phyloP scores from a whole-genome alignment of 768 basidiomycete species.

The Hebeloma cylindrosporum region DNA sequence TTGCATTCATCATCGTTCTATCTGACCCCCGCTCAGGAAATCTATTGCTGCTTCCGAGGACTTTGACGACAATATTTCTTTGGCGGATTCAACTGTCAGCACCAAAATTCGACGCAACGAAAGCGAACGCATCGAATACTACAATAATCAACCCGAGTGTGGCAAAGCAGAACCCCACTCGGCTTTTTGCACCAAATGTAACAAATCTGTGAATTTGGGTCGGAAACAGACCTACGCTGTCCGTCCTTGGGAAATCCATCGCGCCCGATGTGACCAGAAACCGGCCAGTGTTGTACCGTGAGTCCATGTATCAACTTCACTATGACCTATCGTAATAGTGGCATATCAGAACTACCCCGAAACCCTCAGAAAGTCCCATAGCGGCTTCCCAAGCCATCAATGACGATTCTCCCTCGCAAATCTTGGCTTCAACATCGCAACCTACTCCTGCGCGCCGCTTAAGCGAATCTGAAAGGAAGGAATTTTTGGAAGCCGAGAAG shows the following conservation, averaged over 20 bases:
- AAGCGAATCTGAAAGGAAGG: slow-evolving; percentile 46
- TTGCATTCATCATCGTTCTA: too few species aligned
- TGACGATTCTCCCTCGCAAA: slow-evolving; percentile 8
- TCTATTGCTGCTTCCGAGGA: slow-evolving; percentile 37
- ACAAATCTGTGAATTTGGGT: slow-evolving; percentile 56
- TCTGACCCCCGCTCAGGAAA: slow-evolving; percentile 17
- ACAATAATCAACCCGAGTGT: slow-evolving; percentile 61
- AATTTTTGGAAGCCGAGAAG: slow-evolving; percentile 53
- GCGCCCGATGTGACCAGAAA: slow-evolving; percentile 50
- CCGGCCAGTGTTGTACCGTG: slow-evolving; percentile 24
- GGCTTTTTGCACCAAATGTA: slow-evolving; percentile 59
- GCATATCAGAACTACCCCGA: slow-evolving; percentile 25
- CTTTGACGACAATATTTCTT: slow-evolving; percentile 49
- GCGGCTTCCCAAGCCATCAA: slow-evolving; percentile 7
- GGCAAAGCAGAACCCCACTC: slow-evolving; percentile 54
- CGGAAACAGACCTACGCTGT: slow-evolving; percentile 56
- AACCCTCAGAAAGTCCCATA: slow-evolving; percentile 9
- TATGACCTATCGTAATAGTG: slow-evolving; percentile 8
- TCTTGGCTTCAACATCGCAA: slow-evolving; percentile 9
- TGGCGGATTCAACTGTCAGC: slow-evolving; percentile 52
- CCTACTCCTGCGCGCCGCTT: slow-evolving; percentile 28
- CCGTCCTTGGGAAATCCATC: slow-evolving; percentile 61
- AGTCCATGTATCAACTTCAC: slow-evolving; percentile 4
- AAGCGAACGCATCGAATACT: slow-evolving; percentile 61
- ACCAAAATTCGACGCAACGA: slow-evolving; percentile 54